These are phyloP conservation scores for Phytophthora meadii DNA, from an alignment of 352 stramenopile species.

Conservation along the genomic window DNA sequence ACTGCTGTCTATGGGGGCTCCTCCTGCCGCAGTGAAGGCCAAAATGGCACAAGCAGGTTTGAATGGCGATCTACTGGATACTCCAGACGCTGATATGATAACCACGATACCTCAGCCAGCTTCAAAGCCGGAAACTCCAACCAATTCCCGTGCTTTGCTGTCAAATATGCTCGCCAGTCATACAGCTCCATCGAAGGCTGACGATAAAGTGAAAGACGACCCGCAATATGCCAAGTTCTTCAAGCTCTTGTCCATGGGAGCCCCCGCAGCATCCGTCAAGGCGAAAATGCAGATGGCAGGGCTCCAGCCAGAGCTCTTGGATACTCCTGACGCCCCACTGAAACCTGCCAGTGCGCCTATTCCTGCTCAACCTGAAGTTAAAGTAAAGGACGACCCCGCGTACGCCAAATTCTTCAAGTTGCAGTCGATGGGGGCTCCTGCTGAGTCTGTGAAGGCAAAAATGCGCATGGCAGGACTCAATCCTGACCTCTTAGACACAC, in stretches of 20 bases:
- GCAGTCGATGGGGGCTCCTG: constrained; percentile 62
- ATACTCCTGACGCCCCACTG: constrained; percentile 60
- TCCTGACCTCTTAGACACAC: constrained; percentile 73
- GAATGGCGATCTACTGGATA: constrained; percentile 79
- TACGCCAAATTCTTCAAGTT: constrained; percentile 83
- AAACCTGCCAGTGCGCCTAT: constrained; percentile 4
- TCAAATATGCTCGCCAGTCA: constrained; percentile 22
- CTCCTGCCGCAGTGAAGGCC: constrained; percentile 55
- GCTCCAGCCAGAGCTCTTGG: constrained; percentile 75
- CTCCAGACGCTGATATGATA: constrained; percentile 55
- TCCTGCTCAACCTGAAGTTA: constrained; percentile 25
- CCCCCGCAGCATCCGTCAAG: constrained; percentile 60
- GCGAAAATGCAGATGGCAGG: constrained; percentile 80
- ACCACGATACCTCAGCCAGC: constrained; percentile 2
- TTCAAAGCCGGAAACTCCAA: constrained; percentile 1
- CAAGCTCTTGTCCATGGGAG: constrained; percentile 71
- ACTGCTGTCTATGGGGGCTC: constrained; percentile 65
- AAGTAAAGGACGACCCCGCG: constrained; percentile 67
- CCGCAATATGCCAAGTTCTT: constrained; percentile 74
- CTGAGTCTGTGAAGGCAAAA: constrained; percentile 62
- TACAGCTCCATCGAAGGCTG: constrained; percentile 1
- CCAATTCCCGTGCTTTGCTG: constrained; percentile 20
- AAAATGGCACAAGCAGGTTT: constrained; percentile 85
- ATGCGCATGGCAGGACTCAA: constrained; percentile 67
- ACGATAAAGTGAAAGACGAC: constrained; percentile 59